Percentiles rank a stretch among this genome's conserved stretches.
These are phyloP conservation scores for Achaetomiella virescens DNA, from an alignment of 495 filamentous ascomycete species.

Conservation along the genomic window DNA sequence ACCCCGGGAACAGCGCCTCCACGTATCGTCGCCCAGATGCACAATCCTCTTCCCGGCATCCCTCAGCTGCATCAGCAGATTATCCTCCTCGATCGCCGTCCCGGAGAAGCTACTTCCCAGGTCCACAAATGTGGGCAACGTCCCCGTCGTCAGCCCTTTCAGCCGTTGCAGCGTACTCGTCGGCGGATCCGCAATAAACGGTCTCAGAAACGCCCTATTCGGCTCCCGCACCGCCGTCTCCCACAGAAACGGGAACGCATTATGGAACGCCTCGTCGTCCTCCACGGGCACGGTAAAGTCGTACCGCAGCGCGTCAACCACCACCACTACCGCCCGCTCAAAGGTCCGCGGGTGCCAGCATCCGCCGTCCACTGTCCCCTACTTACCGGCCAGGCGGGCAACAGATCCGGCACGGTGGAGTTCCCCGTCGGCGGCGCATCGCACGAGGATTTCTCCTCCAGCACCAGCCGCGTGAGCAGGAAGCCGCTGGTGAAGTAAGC, in stretches of 20 bases:
- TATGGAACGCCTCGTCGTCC: slow-evolving; percentile 61
- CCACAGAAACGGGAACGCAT: slow-evolving; percentile 79
- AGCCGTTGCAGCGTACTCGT: slow-evolving; percentile 87
- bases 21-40: slow-evolving; percentile 94
- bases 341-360: slow-evolving; percentile 97
- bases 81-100: slow-evolving; percentile 96
- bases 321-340: slow-evolving; percentile 80
- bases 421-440: slow-evolving; percentile 57
- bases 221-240: slow-evolving; percentile 68
- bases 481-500: slow-evolving; percentile 96
- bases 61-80: slow-evolving; percentile 76
- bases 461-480: slow-evolving; percentile 83
- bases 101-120: slow-evolving; percentile 92
- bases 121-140: slow-evolving; percentile 90
- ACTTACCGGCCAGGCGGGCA: slow-evolving; percentile 35
- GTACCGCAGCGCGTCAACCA: slow-evolving; percentile 92
- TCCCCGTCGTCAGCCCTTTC: slow-evolving; percentile 93
- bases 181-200: slow-evolving; percentile 96
- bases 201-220: slow-evolving; percentile 77
- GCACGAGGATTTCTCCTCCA: slow-evolving; percentile 84
- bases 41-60: slow-evolving; percentile 77
- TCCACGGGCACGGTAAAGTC: slow-evolving; percentile 87
- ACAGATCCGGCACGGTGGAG: slow-evolving; percentile 22
- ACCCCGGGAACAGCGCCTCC: slow-evolving; percentile 83
- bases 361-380: slow-evolving; percentile 53